Evolutionary conservation across 2,329 filamentous ascomycete species (phyloP).

Genomic region (Nemania bipapillata): DNA sequence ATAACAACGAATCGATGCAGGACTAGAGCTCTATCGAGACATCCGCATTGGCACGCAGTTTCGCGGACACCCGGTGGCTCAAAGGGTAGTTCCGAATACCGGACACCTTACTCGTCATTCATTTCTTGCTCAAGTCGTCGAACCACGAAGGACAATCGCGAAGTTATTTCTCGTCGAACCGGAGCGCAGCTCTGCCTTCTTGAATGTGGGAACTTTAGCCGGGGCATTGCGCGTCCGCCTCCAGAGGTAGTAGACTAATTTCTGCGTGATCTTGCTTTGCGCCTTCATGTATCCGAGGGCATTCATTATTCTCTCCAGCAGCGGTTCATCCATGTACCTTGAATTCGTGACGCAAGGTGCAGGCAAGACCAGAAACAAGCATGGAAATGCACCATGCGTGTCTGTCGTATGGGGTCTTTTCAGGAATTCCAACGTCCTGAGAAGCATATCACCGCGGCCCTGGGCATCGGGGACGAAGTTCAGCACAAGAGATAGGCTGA

Average conservation of each 20-base stretch:
- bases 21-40: conserved; percentile 23
- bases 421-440: conserved; percentile 77
- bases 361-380: conserved; percentile 88
- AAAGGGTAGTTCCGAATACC: not conserved
- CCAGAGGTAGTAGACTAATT: conserved; percentile 93
- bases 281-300: conserved; percentile 76
- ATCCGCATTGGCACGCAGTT: conserved; percentile 3
- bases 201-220: conserved; percentile 57
- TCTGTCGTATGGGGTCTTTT: conserved; percentile 51
- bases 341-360: conserved; percentile 90
- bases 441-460: conserved; percentile 85
- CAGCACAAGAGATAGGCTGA: conserved; percentile 90
- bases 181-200: conserved; percentile 80
- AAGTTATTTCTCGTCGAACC: conserved; percentile 90
- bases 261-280: conserved; percentile 78
- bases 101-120: conserved; percentile 26
- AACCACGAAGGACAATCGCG: conserved; percentile 71
- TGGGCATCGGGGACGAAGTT: conserved; percentile 88
- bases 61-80: not conserved
- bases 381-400: conserved; percentile 64
- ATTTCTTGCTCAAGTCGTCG: conserved; percentile 23
- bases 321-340: conserved; percentile 81
- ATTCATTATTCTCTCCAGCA: conserved; percentile 77
- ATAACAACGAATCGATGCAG: conserved; percentile 20
- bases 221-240: conserved; percentile 55